phyloP scores from a whole-genome alignment of 495 filamentous ascomycete species.

The Gamarada debralockiae region DNA sequence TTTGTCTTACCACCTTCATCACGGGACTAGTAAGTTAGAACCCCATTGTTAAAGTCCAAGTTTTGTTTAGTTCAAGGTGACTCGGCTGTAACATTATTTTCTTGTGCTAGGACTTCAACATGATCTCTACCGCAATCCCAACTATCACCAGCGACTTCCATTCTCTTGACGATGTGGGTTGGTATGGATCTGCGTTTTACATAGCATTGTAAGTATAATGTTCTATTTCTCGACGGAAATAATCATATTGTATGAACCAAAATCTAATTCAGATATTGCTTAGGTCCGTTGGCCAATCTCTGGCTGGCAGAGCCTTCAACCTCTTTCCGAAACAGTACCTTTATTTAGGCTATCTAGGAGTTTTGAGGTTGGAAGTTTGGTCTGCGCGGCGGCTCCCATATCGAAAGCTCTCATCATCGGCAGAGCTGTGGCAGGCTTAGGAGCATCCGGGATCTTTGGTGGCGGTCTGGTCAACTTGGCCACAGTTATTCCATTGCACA shows the following conservation, averaged over 20 bases:
- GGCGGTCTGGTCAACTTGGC: conserved; percentile 76
- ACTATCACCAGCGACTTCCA: conserved; percentile 41
- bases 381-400: conserved; percentile 72
- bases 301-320: conserved; percentile 36
- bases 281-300: conserved; percentile 42
- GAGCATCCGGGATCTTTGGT: conserved; percentile 75
- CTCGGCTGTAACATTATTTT: background rate
- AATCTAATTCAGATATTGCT: conserved; percentile 33
- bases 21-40: background rate
- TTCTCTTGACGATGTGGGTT: conserved; percentile 42
- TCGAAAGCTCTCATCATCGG: conserved; percentile 75
- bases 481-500: conserved; percentile 65
- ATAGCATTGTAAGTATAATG: conserved; percentile 22
- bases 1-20: background rate
- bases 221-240: background rate
- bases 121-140: conserved; percentile 52
- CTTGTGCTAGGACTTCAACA: conserved; percentile 19
- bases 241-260: background rate
- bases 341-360: background rate
- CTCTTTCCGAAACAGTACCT: background rate
- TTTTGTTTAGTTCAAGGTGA: background rate
- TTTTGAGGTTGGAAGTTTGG: conserved; percentile 53
- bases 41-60: too few species aligned
- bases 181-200: conserved; percentile 49
- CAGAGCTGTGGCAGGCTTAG: conserved; percentile 76